phyloP scores from a whole-genome alignment of 441 rosid genomes.

The Adansonia madagascariensis region DNA sequence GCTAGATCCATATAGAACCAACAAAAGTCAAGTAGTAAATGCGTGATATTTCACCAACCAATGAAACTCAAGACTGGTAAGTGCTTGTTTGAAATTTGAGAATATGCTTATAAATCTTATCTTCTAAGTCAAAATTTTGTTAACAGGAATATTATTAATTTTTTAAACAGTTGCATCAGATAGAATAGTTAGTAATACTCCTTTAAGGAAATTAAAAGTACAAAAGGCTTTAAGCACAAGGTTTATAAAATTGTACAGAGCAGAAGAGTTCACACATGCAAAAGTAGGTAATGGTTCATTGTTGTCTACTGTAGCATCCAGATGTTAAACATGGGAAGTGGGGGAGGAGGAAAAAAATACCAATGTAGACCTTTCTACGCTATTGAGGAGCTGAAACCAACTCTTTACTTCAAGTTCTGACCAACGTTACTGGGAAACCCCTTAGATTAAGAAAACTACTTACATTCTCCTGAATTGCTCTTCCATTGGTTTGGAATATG shows the following conservation, averaged over 20 bases:
- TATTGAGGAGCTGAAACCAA: constrained; percentile 6
- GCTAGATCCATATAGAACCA: neutral
- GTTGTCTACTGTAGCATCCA: constrained; percentile 11
- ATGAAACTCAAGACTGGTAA: neutral
- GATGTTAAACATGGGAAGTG: neutral
- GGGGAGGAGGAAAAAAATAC: neutral
- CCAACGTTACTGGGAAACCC: neutral
- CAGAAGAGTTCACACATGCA: neutral
- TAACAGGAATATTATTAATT: neutral
- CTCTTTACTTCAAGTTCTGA: constrained; percentile 3
- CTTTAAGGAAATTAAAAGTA: neutral
- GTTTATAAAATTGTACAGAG: neutral
- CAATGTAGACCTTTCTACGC: neutral
- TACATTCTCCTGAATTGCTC: constrained; percentile 70
- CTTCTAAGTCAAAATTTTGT: neutral
- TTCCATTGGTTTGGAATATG: constrained; percentile 50
- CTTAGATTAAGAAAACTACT: constrained; percentile 30
- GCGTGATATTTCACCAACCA: neutral
- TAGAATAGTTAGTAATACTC: neutral
- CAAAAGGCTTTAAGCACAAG: neutral
- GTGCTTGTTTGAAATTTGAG: constrained; percentile 6
- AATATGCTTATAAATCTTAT: neutral
- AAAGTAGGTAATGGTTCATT: neutral
- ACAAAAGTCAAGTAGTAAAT: neutral
- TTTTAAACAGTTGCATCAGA: neutral